phyloP scores from a whole-genome alignment of 768 basidiomycete genomes.

The Daedaleopsis sinensis region DNA sequence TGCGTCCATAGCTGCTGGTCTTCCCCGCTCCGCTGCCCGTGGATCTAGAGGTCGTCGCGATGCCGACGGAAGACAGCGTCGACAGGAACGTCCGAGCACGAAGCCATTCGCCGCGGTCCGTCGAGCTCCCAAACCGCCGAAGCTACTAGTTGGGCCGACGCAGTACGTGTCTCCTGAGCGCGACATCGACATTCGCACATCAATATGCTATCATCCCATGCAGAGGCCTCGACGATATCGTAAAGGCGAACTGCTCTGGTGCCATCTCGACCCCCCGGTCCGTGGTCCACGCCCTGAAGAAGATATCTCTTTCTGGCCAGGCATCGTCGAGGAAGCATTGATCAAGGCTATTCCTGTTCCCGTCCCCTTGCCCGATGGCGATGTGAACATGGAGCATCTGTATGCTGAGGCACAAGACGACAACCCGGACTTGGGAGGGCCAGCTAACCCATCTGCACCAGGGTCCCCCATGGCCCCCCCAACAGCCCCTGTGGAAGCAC shows the following conservation, averaged over 20 bases:
- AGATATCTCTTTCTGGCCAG: constrained; percentile 75
- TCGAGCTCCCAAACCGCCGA: constrained; percentile 38
- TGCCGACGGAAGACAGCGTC: constrained; percentile 15
- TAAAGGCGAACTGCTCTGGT: constrained; percentile 74
- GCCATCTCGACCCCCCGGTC: constrained; percentile 56
- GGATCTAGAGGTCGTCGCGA: constrained; percentile 17
- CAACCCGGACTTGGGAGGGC: not conserved
- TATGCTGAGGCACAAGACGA: constrained; percentile 23
- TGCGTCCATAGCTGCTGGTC: constrained; percentile 9
- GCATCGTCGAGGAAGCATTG: constrained; percentile 59
- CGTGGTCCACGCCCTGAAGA: constrained; percentile 39
- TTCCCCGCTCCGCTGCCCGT: not conserved
- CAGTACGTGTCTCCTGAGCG: constrained; percentile 62
- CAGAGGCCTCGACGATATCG: constrained; percentile 63
- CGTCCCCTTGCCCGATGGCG: not conserved
- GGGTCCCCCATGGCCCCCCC: constrained; percentile 12
- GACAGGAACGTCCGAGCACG: constrained; percentile 16
- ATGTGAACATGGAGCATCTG: constrained; percentile 4
- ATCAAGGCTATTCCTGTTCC: constrained; percentile 46
- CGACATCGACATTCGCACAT: constrained; percentile 63
- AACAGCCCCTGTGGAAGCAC: constrained; percentile 14
- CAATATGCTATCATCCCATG: constrained; percentile 47
- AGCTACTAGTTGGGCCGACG: constrained; percentile 40
- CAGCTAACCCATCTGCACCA: not conserved
- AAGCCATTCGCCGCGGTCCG: constrained; percentile 47